phyloP scores from a whole-genome alignment of 306 rosid species.

The Rubus parviflorus region DNA sequence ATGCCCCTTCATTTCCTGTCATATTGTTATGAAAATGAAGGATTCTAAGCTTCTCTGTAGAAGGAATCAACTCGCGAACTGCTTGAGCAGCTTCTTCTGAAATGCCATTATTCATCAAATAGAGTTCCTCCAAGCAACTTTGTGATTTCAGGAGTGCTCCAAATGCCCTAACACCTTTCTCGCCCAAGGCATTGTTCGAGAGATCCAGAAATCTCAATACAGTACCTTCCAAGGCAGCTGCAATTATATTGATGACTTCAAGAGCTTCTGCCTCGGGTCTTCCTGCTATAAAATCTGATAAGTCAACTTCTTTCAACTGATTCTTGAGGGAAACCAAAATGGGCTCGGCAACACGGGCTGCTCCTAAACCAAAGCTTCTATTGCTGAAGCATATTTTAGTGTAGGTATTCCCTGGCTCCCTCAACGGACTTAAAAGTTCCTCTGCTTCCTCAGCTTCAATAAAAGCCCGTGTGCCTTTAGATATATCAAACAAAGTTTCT shows the following conservation, averaged over 20 bases:
- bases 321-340: conserved; percentile 65
- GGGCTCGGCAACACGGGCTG: conserved; percentile 67
- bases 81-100: conserved; percentile 89
- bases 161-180: conserved; percentile 90
- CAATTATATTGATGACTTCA: conserved; percentile 70
- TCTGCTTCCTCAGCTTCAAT: conserved; percentile 80
- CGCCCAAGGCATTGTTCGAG: conserved; percentile 88
- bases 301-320: conserved; percentile 78
- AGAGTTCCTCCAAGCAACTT: conserved; percentile 70
- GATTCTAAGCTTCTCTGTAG: conserved; percentile 69
- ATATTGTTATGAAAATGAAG: conserved; percentile 83
- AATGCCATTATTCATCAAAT: conserved; percentile 82
- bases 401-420: conserved; percentile 67
- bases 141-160: conserved; percentile 78
- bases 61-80: conserved; percentile 73
- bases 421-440: conserved; percentile 67
- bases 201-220: conserved; percentile 66
- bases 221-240: conserved; percentile 72
- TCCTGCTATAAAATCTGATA: conserved; percentile 86
- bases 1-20: conserved; percentile 86
- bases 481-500: conserved; percentile 70
- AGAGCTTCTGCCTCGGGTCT: conserved; percentile 83
- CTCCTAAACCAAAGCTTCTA: conserved; percentile 72
- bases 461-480: conserved; percentile 69
- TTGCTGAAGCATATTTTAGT: conserved; percentile 93